Evolutionary conservation across 768 basidiomycete species (phyloP).

Genomic region (Lactarius deliciosus): DNA sequence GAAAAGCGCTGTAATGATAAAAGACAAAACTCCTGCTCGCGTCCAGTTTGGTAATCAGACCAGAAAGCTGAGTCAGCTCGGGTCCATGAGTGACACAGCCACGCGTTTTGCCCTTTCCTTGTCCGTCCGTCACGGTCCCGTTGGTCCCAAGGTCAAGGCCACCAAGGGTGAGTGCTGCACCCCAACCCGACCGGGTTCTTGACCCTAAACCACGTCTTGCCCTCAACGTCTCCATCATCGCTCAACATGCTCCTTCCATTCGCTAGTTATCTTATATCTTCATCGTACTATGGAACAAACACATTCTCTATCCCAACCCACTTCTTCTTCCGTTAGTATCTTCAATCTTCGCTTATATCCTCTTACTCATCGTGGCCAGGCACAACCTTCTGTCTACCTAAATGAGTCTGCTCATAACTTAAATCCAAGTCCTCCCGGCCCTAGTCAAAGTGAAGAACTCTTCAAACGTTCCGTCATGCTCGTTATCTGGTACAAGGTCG

Average conservation of each 20-base stretch:
- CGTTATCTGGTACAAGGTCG: constrained; percentile 69
- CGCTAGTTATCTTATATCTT: constrained; percentile 1
- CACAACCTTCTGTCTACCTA: constrained; percentile 21
- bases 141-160: constrained; percentile 23
- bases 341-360: background rate
- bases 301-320: constrained; percentile 14
- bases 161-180: constrained; percentile 21
- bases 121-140: constrained; percentile 24
- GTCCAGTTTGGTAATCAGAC: background rate
- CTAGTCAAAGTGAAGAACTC: constrained; percentile 36
- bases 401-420: constrained; percentile 19
- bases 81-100: constrained; percentile 28
- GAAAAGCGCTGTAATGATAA: too few relatives aligned
- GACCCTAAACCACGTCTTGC: constrained; percentile 9
- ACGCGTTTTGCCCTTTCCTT: constrained; percentile 26
- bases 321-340: constrained; percentile 24
- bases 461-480: constrained; percentile 58
- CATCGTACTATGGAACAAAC: constrained; percentile 21
- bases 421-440: constrained; percentile 8
- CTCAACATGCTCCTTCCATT: constrained; percentile 20
- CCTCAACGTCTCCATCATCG: constrained; percentile 12
- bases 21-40: too few relatives aligned
- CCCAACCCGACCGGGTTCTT: constrained; percentile 6
- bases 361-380: constrained; percentile 10
- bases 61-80: constrained; percentile 14